Conservation (phyloP, 768 basidiomycete genomes). For the Termitomyces sp. region DNA sequence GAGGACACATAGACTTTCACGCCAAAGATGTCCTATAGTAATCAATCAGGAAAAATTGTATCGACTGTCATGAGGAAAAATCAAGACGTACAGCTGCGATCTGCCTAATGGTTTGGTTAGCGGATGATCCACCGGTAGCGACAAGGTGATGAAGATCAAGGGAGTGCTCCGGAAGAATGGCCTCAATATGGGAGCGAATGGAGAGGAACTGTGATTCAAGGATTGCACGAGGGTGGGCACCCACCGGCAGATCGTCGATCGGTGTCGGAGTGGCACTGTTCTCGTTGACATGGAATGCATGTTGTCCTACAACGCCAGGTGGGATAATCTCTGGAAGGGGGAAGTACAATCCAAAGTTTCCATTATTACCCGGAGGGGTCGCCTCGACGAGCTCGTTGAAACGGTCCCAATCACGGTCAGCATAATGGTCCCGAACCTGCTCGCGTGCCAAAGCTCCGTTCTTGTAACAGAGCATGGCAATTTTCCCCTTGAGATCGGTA, state of each 20-base stretch:
- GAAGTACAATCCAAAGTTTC: slow-evolving; percentile 74
- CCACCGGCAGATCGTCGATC: slow-evolving; percentile 38
- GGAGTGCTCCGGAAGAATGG: slow-evolving; percentile 60
- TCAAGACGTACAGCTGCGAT: slow-evolving; percentile 53
- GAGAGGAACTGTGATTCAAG: slow-evolving; percentile 85
- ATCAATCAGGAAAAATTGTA: neutral
- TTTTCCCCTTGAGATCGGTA: slow-evolving; percentile 58
- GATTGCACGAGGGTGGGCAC: slow-evolving; percentile 69
- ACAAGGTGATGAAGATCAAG: slow-evolving; percentile 64
- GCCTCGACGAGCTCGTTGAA: slow-evolving; percentile 68
- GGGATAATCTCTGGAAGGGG: slow-evolving; percentile 88
- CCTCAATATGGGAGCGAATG: slow-evolving; percentile 68
- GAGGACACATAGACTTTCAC: slow-evolving; percentile 70
- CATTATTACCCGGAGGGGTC: slow-evolving; percentile 56
- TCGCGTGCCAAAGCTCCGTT: slow-evolving; percentile 84
- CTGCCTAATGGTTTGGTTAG: slow-evolving; percentile 70
- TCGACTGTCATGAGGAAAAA: neutral
- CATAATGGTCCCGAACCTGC: slow-evolving; percentile 67
- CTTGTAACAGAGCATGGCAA: slow-evolving; percentile 93
- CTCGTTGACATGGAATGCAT: slow-evolving; percentile 47
- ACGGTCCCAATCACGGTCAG: slow-evolving; percentile 56
- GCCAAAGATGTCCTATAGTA: slow-evolving; percentile 61
- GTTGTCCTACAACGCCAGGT: slow-evolving; percentile 68
- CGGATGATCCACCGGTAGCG: slow-evolving; percentile 76
- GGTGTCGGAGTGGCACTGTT: slow-evolving; percentile 23